Conservation (phyloP, 2,329 filamentous ascomycete species). For the Xylaria sp. region DNA sequence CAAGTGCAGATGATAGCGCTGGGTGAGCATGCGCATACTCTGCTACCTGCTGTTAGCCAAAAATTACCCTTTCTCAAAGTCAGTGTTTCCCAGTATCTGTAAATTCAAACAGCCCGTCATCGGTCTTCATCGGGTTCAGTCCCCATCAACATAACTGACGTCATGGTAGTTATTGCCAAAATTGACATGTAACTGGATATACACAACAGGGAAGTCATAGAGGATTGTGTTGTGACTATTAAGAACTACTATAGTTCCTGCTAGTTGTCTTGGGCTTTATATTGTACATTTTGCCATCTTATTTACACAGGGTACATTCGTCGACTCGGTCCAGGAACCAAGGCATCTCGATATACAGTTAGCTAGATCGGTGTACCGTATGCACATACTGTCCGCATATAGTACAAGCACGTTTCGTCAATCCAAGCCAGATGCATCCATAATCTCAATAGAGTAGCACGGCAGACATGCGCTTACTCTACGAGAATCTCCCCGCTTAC, state of each 20-base stretch:
- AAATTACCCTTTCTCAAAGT: too few relatives aligned
- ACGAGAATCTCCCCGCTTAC: conserved; percentile 47
- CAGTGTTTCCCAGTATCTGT: too few relatives aligned
- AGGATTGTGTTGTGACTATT: background rate
- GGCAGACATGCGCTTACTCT: conserved; percentile 38
- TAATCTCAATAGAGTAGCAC: background rate
- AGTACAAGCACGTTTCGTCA: conserved; percentile 3
- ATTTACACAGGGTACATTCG: conserved; percentile 33
- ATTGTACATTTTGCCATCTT: conserved; percentile 35
- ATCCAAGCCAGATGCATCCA: conserved; percentile 10
- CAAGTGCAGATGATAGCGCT: too few relatives aligned
- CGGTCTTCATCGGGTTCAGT: too few relatives aligned
- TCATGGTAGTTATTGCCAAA: too few relatives aligned
- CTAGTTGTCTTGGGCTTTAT: conserved; percentile 15
- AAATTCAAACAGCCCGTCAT: too few relatives aligned
- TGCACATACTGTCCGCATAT: background rate
- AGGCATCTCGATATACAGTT: conserved; percentile 8
- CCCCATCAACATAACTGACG: too few relatives aligned
- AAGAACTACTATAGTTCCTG: background rate
- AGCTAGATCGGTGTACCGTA: background rate
- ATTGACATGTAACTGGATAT: too few relatives aligned
- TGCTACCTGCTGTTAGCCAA: too few relatives aligned
- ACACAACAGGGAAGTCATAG: background rate
- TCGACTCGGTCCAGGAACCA: conserved; percentile 3
- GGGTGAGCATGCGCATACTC: too few relatives aligned